Base-by-base conservation (phyloP, 306 rosid species). In the Cicer pinnatifidum region DNA sequence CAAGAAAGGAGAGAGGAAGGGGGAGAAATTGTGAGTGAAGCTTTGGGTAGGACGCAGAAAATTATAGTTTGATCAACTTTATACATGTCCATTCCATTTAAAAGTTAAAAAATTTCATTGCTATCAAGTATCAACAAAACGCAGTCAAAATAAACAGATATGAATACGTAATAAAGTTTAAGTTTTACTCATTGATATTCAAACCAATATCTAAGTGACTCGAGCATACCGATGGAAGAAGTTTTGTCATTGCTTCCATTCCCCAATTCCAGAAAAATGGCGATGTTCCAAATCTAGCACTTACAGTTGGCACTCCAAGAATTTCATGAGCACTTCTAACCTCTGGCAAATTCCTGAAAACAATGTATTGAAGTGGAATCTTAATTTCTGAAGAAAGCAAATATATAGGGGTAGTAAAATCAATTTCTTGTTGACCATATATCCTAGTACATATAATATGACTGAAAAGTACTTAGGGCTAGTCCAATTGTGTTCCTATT, bases 261-360 rank as follows among this genome's bases (percentile, higher is more conserved):
- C 92, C 98, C 98, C 93, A 93, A 79, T 93, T 93, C 98, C 94
- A 93, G 78, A 91, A 91, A 84, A 93, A 91, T 37, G 98, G 98
- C 33, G 93, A 81, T 65, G 97, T 91, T 80, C 97, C 98, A 82
- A 93, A 93, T 71, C 98, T 88, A 83, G 98, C 98, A 80, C 98
- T 93, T 47, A 93, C 96, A 58, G 92, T 79, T 10, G 98, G 96
- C 88, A 93, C 85, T 80, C 91, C 93, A 37, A 93, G 87, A 76
- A 91, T 63, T 84, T 93, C 97, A 75, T 85, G 88, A 61, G 92
- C 88, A 85, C 89, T 93, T 69, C 82, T 91, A 77, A 93, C 97
- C 88, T 93, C 98, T 0, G 98, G 98, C 75, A 93, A 84, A 86
- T 93, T 93, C 85, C 98, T 93, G 85, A 66, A 78, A 81, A 79